phyloP scores from a whole-genome alignment of 495 filamentous ascomycete genomes.

The Astrocystis sublimbata region DNA sequence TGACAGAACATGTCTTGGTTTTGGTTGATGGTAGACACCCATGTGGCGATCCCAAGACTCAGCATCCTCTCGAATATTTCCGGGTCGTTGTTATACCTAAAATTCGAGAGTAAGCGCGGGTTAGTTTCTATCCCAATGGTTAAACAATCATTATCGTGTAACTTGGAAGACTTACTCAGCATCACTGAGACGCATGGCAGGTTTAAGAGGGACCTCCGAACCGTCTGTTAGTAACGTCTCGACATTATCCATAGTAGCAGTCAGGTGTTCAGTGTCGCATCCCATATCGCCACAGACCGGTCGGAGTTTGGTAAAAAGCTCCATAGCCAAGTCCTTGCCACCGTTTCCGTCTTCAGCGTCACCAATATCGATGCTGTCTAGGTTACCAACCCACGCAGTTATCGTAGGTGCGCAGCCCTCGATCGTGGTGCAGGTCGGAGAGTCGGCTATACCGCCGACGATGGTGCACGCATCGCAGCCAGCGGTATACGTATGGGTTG shows the following conservation, averaged over 20 bases:
- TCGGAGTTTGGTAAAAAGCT: background rate
- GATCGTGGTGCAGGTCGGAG: background rate
- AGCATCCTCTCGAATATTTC: background rate
- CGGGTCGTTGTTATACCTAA: background rate
- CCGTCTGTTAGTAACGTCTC: background rate
- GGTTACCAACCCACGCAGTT: constrained; percentile 4
- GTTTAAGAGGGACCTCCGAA: background rate
- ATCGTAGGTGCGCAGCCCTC: background rate
- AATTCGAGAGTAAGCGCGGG: background rate
- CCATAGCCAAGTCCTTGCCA: background rate
- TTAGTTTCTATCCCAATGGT: background rate
- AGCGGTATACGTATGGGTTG: background rate
- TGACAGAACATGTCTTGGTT: background rate
- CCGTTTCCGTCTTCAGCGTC: constrained; percentile 8
- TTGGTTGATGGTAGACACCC: background rate
- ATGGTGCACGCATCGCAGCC: background rate
- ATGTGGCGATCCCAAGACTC: background rate
- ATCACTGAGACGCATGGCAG: background rate
- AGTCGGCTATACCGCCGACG: background rate
- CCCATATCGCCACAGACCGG: background rate
- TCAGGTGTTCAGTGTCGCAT: background rate
- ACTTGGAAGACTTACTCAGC: background rate
- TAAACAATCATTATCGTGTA: too few species aligned
- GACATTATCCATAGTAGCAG: background rate
- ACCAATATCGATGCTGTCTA: constrained; percentile 10